Conservation (phyloP, 306 rosid genomes). For the Begonia masoniana region DNA sequence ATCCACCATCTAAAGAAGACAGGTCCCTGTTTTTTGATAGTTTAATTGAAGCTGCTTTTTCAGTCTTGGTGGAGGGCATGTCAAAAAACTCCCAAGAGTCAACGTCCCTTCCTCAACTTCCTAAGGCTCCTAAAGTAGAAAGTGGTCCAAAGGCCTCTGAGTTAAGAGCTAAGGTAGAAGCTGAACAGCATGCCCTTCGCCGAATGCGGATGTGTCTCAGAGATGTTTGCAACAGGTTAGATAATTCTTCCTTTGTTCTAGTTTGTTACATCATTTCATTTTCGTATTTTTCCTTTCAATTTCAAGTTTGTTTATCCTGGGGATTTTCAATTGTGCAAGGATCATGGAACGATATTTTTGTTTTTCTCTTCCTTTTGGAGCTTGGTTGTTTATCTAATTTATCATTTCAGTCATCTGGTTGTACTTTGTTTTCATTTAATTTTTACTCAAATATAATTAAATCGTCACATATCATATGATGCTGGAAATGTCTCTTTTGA, state of each 20-base stretch:
- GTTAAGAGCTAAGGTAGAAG: conserved; percentile 81
- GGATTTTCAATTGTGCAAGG: too few species aligned
- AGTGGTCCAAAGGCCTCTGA: conserved; percentile 89
- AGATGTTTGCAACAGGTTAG: conserved; percentile 95
- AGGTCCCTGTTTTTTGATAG: conserved; percentile 50
- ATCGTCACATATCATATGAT: too few species aligned
- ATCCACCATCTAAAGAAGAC: conserved; percentile 52
- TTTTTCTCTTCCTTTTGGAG: too few species aligned
- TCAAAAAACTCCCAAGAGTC: conserved; percentile 36
- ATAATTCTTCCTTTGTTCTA: conserved; percentile 1
- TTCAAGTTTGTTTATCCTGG: too few species aligned
- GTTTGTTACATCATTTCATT: background rate
- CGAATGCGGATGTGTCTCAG: conserved; percentile 97
- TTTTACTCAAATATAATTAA: too few species aligned
- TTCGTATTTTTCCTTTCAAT: too few species aligned
- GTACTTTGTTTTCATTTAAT: too few species aligned
- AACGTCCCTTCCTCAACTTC: conserved; percentile 57
- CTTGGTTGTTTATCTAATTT: too few species aligned
- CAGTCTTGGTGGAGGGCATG: conserved; percentile 50
- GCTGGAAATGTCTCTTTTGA: too few species aligned
- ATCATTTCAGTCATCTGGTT: too few species aligned
- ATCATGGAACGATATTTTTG: too few species aligned
- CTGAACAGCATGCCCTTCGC: conserved; percentile 96
- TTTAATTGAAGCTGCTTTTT: conserved; percentile 67
- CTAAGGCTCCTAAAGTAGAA: conserved; percentile 76